Base-by-base conservation (phyloP, 192 early-diverging fungal species). In the Backusella australiensis region DNA sequence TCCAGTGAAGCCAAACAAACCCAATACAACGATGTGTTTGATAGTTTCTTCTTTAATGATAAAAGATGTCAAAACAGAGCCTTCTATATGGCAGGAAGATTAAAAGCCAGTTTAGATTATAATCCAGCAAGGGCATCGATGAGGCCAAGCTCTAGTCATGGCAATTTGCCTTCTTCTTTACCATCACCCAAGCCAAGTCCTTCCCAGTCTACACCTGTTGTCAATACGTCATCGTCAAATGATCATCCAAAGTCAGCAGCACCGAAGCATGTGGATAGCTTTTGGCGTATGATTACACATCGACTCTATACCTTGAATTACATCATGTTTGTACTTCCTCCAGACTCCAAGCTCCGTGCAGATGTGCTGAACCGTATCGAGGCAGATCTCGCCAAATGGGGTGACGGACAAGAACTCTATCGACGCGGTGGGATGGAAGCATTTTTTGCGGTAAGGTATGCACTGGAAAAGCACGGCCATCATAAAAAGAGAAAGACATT, bases 51-150 rank as follows among this genome's bases (percentile, higher is more conserved):
- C 29, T 83, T 79, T 46, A 79, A 59, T 19, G 82, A 83, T 76
- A 79, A 79, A 46, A 75, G 77, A 63, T 83, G 82, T 72, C 75
- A 77, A 63, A 66, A 76, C 63, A 71, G 82, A 56, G 82, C 82
- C 38, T 34, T 80, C 23, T 83, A 75, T 36, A 73, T 83, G 56
- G 74, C 78, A 23, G 75, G 75, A 12, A 76, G 82, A 36, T 72
- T 83, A 71, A 72, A 77, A 69, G 75, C 76, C 17, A 71, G 6
- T 52, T 75, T 75, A 42, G 69, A 71, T 26, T 63, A 15, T 63
- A 63, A 63, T 23, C 56, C 69, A 29, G 68, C 34, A 38, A 49
- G 19, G 39, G 19, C 65, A 46, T 9, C 68, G 32, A 63, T 46
- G 35, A 17, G 70, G 32, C 41, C 41, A 6, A 71, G 70, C 49